phyloP scores from a whole-genome alignment of 176 grass and related monocot species.

The Ensete ventricosum region DNA sequence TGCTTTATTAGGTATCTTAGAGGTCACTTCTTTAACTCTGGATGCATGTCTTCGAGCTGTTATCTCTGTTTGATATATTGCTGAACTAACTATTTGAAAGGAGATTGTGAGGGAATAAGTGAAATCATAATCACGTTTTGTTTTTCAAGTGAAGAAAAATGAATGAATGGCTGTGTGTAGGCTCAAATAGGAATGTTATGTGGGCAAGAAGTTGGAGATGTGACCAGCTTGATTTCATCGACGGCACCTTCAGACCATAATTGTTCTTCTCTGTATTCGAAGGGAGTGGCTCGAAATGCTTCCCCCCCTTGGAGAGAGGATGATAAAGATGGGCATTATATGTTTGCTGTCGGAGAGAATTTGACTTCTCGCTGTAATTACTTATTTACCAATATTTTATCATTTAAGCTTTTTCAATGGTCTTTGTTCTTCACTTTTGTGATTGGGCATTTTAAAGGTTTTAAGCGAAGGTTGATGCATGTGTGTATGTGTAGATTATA shows the following conservation, averaged over 20 bases:
- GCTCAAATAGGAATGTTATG: slow-evolving; percentile 23
- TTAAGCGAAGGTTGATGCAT: neutral
- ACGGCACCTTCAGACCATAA: neutral
- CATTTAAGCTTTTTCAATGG: neutral
- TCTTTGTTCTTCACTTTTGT: neutral
- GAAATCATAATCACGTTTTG: neutral
- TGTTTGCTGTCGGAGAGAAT: slow-evolving; percentile 27
- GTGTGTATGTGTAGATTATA: neutral
- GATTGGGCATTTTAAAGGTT: neutral
- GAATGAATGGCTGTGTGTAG: slow-evolving; percentile 23
- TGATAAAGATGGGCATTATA: slow-evolving; percentile 24
- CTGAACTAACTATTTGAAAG: neutral
- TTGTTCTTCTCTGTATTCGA: slow-evolving; percentile 16
- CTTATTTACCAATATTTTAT: neutral
- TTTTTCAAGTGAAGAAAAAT: neutral
- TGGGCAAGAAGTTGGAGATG: slow-evolving; percentile 22
- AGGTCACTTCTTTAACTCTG: no score
- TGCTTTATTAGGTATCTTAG: no score
- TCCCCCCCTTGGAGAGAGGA: slow-evolving; percentile 19
- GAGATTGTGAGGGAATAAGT: neutral
- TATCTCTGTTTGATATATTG: neutral
- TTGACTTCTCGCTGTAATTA: slow-evolving; percentile 25
- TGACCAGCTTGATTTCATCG: slow-evolving; percentile 12
- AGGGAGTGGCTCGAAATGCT: slow-evolving; percentile 8
- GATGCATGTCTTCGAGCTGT: no score